Conservation (phyloP, 495 filamentous ascomycete species). For the Penicillium macrosclerotiorum region DNA sequence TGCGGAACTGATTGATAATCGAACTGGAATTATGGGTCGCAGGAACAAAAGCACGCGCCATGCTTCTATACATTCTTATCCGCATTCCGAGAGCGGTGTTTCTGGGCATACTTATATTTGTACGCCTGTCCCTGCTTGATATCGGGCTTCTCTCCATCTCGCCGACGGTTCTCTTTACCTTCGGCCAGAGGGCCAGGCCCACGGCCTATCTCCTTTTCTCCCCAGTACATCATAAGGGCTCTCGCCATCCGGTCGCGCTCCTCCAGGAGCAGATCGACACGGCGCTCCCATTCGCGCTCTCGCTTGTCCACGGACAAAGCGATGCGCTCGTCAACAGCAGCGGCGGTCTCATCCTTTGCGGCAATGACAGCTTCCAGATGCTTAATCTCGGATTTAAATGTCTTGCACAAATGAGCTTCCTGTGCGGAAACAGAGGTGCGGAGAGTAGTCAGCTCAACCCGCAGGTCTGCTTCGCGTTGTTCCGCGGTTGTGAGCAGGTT, state of each 20-base stretch:
- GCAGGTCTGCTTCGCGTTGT: slow-evolving; percentile 43
- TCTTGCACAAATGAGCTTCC: slow-evolving; percentile 23
- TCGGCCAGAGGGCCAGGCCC: slow-evolving; percentile 18
- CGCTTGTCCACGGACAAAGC: slow-evolving; percentile 44
- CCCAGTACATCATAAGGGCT: slow-evolving; percentile 49
- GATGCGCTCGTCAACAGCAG: slow-evolving; percentile 41
- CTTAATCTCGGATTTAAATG: slow-evolving; percentile 34
- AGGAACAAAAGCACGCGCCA: background rate
- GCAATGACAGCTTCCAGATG: slow-evolving; percentile 36
- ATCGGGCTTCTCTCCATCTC: slow-evolving; percentile 18
- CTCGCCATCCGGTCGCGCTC: slow-evolving; percentile 56
- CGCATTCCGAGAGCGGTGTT: slow-evolving; percentile 17
- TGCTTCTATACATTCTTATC: slow-evolving; percentile 15
- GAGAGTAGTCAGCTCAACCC: slow-evolving; percentile 34
- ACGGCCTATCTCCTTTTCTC: slow-evolving; percentile 46
- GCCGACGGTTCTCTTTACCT: slow-evolving; percentile 24
- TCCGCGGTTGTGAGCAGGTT: slow-evolving; percentile 39
- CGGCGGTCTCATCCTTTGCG: slow-evolving; percentile 41
- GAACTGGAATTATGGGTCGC: no score
- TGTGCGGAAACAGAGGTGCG: slow-evolving; percentile 20
- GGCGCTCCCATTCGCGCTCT: slow-evolving; percentile 51
- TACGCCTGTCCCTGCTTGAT: slow-evolving; percentile 41
- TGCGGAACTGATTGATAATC: no score
- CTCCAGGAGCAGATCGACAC: slow-evolving; percentile 52
- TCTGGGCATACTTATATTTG: slow-evolving; percentile 42